A percentile compares a stretch with the other conserved stretches of the same genome.
Evolutionary conservation across 2,329 filamentous ascomycete genomes (phyloP).

Genomic region (Botryotinia convoluta): DNA sequence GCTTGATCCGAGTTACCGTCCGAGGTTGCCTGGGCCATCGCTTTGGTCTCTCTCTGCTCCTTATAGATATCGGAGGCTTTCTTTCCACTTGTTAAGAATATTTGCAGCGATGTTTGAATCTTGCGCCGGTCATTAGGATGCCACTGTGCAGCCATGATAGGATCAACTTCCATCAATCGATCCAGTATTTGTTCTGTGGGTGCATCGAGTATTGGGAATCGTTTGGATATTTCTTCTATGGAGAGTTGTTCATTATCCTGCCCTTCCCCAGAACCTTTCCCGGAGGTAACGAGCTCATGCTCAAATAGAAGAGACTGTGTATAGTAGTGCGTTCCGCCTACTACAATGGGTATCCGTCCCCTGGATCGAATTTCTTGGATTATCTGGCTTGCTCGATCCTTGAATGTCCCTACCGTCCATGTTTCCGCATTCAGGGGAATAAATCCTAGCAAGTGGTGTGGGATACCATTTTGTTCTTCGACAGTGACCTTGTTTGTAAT

Average conservation of each 20-base stretch:
- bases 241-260: slow-evolving; percentile 33
- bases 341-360: slow-evolving; percentile 81
- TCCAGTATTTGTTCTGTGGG: slow-evolving; percentile 69
- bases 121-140: slow-evolving; percentile 91
- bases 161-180: slow-evolving; percentile 77
- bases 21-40: slow-evolving; percentile 29
- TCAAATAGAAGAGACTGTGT: slow-evolving; percentile 84
- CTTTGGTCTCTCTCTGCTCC: slow-evolving; percentile 60
- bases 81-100: slow-evolving; percentile 78
- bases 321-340: slow-evolving; percentile 96
- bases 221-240: slow-evolving; percentile 41
- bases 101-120: slow-evolving; percentile 85
- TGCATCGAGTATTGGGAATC: slow-evolving; percentile 69
- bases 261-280: slow-evolving; percentile 32
- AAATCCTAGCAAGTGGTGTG: slow-evolving; percentile 83
- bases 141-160: slow-evolving; percentile 85
- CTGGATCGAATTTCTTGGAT: slow-evolving; percentile 76
- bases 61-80: slow-evolving; percentile 84
- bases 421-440: slow-evolving; percentile 73
- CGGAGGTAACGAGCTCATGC: slow-evolving; percentile 56
- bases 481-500: slow-evolving; percentile 89
- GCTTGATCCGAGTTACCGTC: background rate
- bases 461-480: slow-evolving; percentile 73
- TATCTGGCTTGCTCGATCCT: slow-evolving; percentile 61
- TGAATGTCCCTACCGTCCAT: slow-evolving; percentile 81